A percentile compares a stretch with the other conserved stretches of the same genome.
These are phyloP conservation scores for Maudiozyma saulgeensis DNA, from an alignment of 805 yeast species.

Conservation along the genomic window DNA sequence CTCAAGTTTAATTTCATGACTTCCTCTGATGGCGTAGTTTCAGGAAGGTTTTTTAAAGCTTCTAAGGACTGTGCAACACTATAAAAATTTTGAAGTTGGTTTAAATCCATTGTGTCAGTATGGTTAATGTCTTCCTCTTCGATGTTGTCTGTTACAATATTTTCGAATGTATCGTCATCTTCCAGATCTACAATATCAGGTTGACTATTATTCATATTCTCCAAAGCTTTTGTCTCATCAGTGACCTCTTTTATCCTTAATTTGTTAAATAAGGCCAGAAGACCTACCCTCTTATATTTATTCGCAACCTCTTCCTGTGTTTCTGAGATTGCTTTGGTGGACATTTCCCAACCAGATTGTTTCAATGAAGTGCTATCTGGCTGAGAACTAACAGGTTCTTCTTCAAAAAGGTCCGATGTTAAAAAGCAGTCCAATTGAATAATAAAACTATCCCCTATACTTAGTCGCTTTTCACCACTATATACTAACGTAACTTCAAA, in stretches of 20 bases:
- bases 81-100: constrained; percentile 71
- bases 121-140: constrained; percentile 12
- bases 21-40: constrained; percentile 42
- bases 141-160: constrained; percentile 3
- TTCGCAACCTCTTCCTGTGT: constrained; percentile 43
- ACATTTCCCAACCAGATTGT: constrained; percentile 4
- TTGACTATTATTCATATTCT: constrained; percentile 4
- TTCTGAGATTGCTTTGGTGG: constrained; percentile 31
- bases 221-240: constrained; percentile 12
- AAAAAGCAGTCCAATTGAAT: constrained; percentile 62
- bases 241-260: constrained; percentile 27
- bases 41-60: constrained; percentile 48
- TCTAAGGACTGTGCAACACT: constrained; percentile 58
- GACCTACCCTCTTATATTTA: constrained; percentile 45
- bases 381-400: background rate
- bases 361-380: background rate
- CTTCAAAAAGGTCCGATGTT: constrained; percentile 28
- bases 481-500: constrained; percentile 52
- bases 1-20: constrained; percentile 51
- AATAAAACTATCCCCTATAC: constrained; percentile 69
- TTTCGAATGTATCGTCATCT: constrained; percentile 25
- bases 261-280: constrained; percentile 46
- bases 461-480: constrained; percentile 43
- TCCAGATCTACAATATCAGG: constrained; percentile 27
- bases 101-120: constrained; percentile 43